A percentile compares a stretch with the other conserved stretches of the same genome.
Evolutionary conservation across 345 rosid genomes (phyloP).

Genomic region (Murraya paniculata): DNA sequence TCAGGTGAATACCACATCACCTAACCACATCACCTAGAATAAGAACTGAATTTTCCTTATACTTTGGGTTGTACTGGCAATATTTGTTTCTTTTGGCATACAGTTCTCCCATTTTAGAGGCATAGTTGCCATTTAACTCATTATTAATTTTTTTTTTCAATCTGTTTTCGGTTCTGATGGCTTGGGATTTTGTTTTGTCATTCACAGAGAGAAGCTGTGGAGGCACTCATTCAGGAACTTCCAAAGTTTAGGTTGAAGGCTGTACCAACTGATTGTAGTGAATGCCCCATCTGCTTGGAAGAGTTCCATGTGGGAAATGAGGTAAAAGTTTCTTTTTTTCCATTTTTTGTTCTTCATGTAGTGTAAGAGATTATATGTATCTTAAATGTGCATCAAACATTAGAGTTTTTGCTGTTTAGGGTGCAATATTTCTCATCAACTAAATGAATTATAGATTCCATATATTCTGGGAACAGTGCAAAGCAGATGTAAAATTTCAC

Average conservation of each 20-base stretch:
- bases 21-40: neutral
- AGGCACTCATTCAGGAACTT: conserved; percentile 95
- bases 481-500: neutral
- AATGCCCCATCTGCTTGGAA: conserved; percentile 98
- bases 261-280: conserved; percentile 95
- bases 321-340: conserved; percentile 37
- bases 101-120: neutral
- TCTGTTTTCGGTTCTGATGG: conserved; percentile 9
- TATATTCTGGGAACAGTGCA: neutral
- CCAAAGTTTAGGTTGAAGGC: conserved; percentile 95
- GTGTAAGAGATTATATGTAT: neutral
- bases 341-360: neutral
- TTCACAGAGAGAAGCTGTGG: conserved; percentile 88
- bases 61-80: neutral
- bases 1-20: conserved; percentile 49
- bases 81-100: neutral
- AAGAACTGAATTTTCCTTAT: neutral
- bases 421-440: neutral
- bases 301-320: conserved; percentile 89
- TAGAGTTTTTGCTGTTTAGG: neutral
- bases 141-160: neutral
- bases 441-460: neutral
- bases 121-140: neutral
- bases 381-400: neutral
- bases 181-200: neutral